A percentile compares a stretch with the other conserved stretches of the same genome.
Evolutionary conservation across 768 basidiomycete species (phyloP).

Genomic region (Trametopsis cervina): DNA sequence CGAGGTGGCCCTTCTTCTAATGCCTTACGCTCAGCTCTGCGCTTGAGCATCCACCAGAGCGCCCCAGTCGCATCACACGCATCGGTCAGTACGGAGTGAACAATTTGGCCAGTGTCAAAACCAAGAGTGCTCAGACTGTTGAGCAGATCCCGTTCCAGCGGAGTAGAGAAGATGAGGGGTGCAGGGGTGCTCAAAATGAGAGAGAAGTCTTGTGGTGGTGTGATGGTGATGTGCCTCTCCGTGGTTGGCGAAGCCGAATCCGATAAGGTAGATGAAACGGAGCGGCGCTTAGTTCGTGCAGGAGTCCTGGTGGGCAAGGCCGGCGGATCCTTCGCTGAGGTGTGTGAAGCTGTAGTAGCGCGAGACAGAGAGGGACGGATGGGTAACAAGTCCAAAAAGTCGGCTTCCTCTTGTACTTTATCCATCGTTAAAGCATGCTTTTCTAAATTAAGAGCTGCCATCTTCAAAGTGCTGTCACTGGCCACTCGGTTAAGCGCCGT

Average conservation of each 20-base stretch:
- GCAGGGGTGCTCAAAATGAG: constrained; percentile 56
- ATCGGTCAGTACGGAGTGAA: constrained; percentile 86
- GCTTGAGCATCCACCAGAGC: constrained; percentile 93
- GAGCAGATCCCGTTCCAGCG: constrained; percentile 73
- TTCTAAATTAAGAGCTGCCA: constrained; percentile 1
- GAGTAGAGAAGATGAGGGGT: constrained; percentile 83
- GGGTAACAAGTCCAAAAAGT: constrained; percentile 16
- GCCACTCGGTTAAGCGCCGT: constrained; percentile 38
- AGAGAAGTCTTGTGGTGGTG: constrained; percentile 50
- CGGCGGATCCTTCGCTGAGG: constrained; percentile 37
- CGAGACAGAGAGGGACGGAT: constrained; percentile 23
- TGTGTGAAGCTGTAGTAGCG: constrained; percentile 12
- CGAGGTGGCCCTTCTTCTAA: constrained; percentile 29
- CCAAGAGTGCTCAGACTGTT: constrained; percentile 70
- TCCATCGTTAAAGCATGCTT: constrained; percentile 30
- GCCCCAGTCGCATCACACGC: constrained; percentile 91
- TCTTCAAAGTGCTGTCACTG: constrained; percentile 32
- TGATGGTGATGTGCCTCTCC: constrained; percentile 35
- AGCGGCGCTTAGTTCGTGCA: constrained; percentile 90
- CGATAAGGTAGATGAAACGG: constrained; percentile 83
- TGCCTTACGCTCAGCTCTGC: constrained; percentile 64
- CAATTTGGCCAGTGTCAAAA: constrained; percentile 90
- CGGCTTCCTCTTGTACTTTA: constrained; percentile 48
- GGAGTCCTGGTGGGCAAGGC: constrained; percentile 77
- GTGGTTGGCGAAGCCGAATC: constrained; percentile 45